phyloP scores from a whole-genome alignment of 257 asterid species.

The Gynochthodes officinalis region DNA sequence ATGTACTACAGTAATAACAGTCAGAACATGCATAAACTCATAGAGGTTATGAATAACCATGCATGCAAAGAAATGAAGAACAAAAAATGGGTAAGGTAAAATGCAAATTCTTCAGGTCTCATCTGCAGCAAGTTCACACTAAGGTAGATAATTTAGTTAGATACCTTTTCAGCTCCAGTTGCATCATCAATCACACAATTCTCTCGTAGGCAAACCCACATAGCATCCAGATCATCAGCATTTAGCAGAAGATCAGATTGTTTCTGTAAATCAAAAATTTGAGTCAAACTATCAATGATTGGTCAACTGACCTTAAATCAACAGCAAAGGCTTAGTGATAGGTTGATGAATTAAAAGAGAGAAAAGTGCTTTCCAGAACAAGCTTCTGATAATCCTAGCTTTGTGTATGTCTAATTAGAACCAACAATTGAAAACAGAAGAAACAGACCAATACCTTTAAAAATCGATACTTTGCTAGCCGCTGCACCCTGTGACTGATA shows the following conservation, averaged over 20 bases:
- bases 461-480: conserved; percentile 92
- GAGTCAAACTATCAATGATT: not conserved
- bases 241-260: conserved; percentile 97
- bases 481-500: conserved; percentile 93
- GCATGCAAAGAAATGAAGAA: not conserved
- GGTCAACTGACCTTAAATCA: not conserved
- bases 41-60: not conserved
- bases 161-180: conserved; percentile 98
- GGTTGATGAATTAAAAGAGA: not conserved
- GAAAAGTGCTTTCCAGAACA: not conserved
- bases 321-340: not conserved
- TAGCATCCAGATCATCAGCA: conserved; percentile 99
- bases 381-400: not conserved
- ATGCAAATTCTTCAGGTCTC: not conserved
- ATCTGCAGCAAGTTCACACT: not conserved
- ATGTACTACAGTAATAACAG: not conserved
- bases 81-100: not conserved
- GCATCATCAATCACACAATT: conserved; percentile 99
- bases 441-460: conserved; percentile 56
- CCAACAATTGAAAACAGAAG: not conserved
- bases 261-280: conserved; percentile 48
- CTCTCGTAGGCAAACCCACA: conserved; percentile 99
- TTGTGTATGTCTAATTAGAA: not conserved
- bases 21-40: not conserved
- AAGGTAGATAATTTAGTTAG: not conserved